phyloP scores from a whole-genome alignment of 2,329 filamentous ascomycete species.

The Aureobasidium sp. region DNA sequence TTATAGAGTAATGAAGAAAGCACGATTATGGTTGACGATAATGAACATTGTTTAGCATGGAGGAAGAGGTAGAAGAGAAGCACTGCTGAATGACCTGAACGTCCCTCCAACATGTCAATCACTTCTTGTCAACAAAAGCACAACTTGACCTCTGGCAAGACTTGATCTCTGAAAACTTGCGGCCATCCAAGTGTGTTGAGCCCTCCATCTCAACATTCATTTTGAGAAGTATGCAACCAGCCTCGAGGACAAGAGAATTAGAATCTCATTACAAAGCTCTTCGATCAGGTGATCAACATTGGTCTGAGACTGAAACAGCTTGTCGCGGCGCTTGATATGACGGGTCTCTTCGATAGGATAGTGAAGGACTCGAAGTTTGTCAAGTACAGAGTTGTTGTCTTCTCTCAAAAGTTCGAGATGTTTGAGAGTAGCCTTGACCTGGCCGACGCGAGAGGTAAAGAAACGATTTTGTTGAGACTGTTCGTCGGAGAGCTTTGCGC shows the following conservation, averaged over 20 bases:
- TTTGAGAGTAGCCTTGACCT: background rate
- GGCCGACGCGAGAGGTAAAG: background rate
- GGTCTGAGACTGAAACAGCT: background rate
- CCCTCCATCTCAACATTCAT: too few species aligned
- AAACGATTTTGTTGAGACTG: background rate
- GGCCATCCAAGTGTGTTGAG: too few species aligned
- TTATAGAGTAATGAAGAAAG: too few species aligned
- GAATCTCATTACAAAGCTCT: background rate
- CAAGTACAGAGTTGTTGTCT: background rate
- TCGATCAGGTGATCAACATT: background rate
- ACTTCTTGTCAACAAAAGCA: too few species aligned
- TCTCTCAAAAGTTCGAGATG: background rate
- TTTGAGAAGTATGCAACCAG: background rate
- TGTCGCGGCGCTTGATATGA: constrained; percentile 3
- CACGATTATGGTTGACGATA: too few species aligned
- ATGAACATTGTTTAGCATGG: too few species aligned
- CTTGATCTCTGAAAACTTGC: too few species aligned
- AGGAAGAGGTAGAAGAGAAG: too few species aligned
- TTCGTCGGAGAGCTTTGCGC: too few species aligned
- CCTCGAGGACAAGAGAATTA: background rate
- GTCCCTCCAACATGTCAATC: too few species aligned
- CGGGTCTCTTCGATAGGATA: background rate
- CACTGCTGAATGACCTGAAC: too few species aligned
- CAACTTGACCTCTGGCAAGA: too few species aligned
- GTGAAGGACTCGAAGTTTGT: constrained; percentile 1